Evolutionary conservation across 805 yeast genomes (phyloP), one percentile per base, ranked within the genome.

Genomic region (Candida pini): DNA sequence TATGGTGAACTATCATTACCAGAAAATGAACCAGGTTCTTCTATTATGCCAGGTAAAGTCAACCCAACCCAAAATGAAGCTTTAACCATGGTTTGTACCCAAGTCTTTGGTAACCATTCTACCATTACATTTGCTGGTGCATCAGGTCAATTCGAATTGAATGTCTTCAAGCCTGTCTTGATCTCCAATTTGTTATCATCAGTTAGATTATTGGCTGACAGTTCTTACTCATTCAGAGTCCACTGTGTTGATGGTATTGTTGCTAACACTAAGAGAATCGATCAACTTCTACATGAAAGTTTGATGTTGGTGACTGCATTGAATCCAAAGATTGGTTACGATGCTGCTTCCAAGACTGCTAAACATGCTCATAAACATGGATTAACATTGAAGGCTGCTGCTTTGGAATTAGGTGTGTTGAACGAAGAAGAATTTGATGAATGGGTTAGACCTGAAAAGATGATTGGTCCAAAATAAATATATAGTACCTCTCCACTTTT

Each of bases 41-140:
- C 97, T 19, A 92, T 92, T 65, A 92, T 92, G 98, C 98, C 98
- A 34, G 98, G 98, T 61, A 92, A 92, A 71, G 97, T 92, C 45
- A 92, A 92, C 76, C 98, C 98, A 48, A 92, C 98, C 38, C 98
- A 92, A 72, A 89, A 89, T 64, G 98, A 92, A 74, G 98, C 98
- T 36, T 69, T 92, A 62, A 92, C 97, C 46, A 94, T 92, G 95
- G 96, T 90, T 43, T 88, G 96, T 60, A 77, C 92, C 45, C 98
- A 92, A 73, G 97, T 92, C 18, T 87, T 92, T 60, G 98, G 98
- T 63, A 92, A 92, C 79, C 81, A 92, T 66, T 66, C 96, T 29
- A 78, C 96, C 45, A 85, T 92, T 66, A 89, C 97, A 23, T 87
- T 86, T 60, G 95, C 96, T 28, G 98, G 98, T 58, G 97, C 98